Evolutionary conservation across 495 filamentous ascomycete genomes (phyloP).

Genomic region (Astrocystis sublimbata): DNA sequence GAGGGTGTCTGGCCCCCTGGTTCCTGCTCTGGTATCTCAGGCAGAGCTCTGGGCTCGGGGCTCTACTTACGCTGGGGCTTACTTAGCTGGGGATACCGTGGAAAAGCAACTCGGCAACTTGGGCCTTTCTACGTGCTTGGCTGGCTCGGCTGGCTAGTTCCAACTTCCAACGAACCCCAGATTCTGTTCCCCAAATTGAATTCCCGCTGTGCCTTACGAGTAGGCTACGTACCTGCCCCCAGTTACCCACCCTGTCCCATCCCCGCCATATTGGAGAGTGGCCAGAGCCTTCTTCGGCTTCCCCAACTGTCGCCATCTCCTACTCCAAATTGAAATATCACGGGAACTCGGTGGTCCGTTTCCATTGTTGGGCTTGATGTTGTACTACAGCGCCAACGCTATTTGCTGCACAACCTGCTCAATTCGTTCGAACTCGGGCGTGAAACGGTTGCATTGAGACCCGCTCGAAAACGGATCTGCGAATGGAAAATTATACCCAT

Average conservation of each 20-base stretch:
- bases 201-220: no score
- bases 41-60: constrained; percentile 6
- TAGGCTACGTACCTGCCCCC: neutral
- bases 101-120: no score
- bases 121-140: no score
- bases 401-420: constrained; percentile 3
- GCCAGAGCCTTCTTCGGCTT: neutral
- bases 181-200: constrained; percentile 13
- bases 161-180: no score
- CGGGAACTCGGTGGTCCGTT: constrained; percentile 16
- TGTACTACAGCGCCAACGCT: neutral
- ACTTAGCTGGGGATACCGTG: no score
- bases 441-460: neutral
- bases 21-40: no score
- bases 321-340: constrained; percentile 33
- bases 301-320: constrained; percentile 27
- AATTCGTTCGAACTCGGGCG: neutral
- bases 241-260: neutral
- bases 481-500: constrained; percentile 1
- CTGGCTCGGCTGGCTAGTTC: no score
- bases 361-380: neutral
- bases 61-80: no score
- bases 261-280: constrained; percentile 1
- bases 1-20: no score
- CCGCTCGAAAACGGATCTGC: neutral